Conservation (phyloP, 129 eudicot species). For the Artemisia tridentata region DNA sequence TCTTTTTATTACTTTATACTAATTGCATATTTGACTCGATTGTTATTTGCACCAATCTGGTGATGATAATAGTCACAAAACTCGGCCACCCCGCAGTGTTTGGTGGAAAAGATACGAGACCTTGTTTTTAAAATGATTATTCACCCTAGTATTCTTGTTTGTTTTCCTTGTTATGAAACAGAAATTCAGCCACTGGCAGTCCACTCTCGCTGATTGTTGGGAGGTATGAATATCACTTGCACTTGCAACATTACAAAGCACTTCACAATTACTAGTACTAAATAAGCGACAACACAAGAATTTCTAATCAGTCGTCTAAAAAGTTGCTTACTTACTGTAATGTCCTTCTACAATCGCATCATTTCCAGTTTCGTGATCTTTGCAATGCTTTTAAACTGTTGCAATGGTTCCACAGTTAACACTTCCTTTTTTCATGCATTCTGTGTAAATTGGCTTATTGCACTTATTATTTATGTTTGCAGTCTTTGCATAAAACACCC, state of each 20-base stretch:
- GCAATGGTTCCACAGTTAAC: neutral
- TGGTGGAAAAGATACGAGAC: neutral
- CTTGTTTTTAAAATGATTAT: neutral
- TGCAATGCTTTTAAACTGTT: conserved; percentile 1
- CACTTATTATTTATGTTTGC: conserved; percentile 17
- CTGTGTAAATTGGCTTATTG: neutral
- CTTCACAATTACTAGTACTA: neutral
- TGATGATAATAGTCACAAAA: no score
- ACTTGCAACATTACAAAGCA: neutral
- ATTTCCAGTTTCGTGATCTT: neutral
- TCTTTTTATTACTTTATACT: neutral
- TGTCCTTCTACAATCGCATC: neutral
- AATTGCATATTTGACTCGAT: neutral
- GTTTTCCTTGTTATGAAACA: conserved; percentile 27
- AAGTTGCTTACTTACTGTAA: conserved; percentile 11
- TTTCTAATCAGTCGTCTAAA: neutral
- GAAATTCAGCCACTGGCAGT: conserved; percentile 63
- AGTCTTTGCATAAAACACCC: conserved; percentile 97
- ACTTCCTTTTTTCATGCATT: neutral
- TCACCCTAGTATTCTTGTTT: neutral
- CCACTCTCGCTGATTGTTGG: conserved; percentile 93
- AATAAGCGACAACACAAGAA: neutral
- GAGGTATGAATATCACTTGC: conserved; percentile 46
- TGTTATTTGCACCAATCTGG: no score
- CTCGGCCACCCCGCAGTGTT: no score